Conservation (phyloP, 2,329 filamentous ascomycete genomes). For the Arthrobotrys conoides region DNA sequence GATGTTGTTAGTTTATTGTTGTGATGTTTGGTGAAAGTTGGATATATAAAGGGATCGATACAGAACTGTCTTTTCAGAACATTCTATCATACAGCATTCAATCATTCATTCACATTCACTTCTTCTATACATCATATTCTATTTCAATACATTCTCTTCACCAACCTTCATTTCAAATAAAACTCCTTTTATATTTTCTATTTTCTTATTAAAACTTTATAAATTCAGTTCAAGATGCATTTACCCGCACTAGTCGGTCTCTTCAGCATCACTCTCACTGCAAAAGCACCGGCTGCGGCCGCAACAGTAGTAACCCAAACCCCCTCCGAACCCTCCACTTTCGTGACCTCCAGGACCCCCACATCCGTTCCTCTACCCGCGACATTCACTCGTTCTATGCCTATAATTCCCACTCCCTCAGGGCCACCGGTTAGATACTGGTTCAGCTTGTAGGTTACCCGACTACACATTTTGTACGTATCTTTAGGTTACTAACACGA, state of each 20-base stretch:
- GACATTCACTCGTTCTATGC: neutral
- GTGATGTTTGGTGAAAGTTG: neutral
- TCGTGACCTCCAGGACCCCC: neutral
- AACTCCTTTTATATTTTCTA: too few species aligned
- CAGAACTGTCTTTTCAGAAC: too few species aligned
- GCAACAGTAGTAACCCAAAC: neutral
- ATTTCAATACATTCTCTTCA: too few species aligned
- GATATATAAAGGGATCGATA: neutral
- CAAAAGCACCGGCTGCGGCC: neutral
- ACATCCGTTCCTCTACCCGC: neutral
- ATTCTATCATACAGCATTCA: neutral
- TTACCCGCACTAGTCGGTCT: neutral
- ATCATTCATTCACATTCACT: too few species aligned
- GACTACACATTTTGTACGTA: neutral
- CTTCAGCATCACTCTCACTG: neutral
- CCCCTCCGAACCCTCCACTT: neutral
- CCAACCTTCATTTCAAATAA: too few species aligned
- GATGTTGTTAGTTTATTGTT: neutral
- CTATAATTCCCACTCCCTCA: neutral
- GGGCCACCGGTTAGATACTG: neutral
- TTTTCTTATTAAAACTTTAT: too few species aligned
- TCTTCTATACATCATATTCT: too few species aligned
- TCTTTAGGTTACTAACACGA: neutral
- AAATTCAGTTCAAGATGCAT: neutral
- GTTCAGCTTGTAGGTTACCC: conserved; percentile 16